Evolutionary conservation across 495 filamentous ascomycete species (phyloP), one percentile per base, ranked within the genome.

Genomic region (Tuber indicum): DNA sequence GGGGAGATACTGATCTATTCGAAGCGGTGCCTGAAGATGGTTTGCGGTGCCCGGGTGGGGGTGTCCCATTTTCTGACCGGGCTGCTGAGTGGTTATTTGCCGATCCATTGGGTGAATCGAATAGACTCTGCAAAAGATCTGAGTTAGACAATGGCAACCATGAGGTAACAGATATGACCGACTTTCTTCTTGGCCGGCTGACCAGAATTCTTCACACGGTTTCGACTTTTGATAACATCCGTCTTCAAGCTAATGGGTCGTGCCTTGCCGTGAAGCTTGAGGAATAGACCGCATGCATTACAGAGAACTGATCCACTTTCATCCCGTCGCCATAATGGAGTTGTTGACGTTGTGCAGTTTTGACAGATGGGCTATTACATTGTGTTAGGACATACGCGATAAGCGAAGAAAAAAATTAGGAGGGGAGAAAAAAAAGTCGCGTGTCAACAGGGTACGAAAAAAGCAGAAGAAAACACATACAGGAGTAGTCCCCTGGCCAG

Each of bases 141-240:
- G 73, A 76, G 66, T 71, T 73, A 80, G 76, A 26, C 14, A 81
- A 79, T 26, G 79, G 43, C 41, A 73, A 52, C 66, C 42, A 74
- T 52, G 36, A 19, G 52, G 43, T 39, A 75, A 46, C 3, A 49
- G 42, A 70, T 62, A 74, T 46, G 45, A 72, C 87, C 84, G 82
- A 95, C 94, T 90, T 97, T 98, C 85, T 94, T 95, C 86, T 95
- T 96, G 73, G 91, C 89, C 16, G 90, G 91, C 81, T 93, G 91
- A 9, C 92, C 93, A 76, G 91, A 90, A 70, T 94, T 96, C 87
- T 98, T 98, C 72, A 98, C 94, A 74, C 96, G 91, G 84, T 99
- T 99, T 81, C 96, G 94, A 86, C 94, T 97, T 86, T 99, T 99
- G 86, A 99, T 99, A 77, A 98, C 94, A 87, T 99, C 96, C 70